Evolutionary conservation across 2,329 filamentous ascomycete genomes (phyloP).

Genomic region (Aspergillus caelatus): DNA sequence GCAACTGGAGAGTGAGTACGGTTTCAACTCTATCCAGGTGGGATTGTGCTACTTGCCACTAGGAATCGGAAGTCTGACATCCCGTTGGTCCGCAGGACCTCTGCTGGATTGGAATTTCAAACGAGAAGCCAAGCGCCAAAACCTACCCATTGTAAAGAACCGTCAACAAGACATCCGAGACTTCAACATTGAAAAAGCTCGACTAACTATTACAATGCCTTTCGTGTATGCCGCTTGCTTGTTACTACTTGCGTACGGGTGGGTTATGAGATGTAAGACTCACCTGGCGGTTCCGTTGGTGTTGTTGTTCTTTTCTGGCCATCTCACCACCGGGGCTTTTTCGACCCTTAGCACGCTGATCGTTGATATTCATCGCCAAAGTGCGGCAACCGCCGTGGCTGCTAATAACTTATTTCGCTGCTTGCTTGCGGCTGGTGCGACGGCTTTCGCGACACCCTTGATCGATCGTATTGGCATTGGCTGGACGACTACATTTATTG

Average conservation of each 20-base stretch:
- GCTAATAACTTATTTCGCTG: slow-evolving; percentile 28
- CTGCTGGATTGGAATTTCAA: slow-evolving; percentile 73
- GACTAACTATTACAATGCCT: slow-evolving; percentile 37
- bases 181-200: slow-evolving; percentile 54
- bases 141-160: slow-evolving; percentile 43
- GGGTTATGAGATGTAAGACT: slow-evolving; percentile 38
- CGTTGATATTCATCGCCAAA: slow-evolving; percentile 39
- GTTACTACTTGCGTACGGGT: slow-evolving; percentile 40
- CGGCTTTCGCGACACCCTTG: slow-evolving; percentile 23
- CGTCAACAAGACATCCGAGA: slow-evolving; percentile 56
- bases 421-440: slow-evolving; percentile 27
- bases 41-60: slow-evolving; percentile 28
- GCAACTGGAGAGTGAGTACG: slow-evolving; percentile 35
- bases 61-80: slow-evolving; percentile 29
- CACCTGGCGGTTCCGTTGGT: slow-evolving; percentile 37
- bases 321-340: slow-evolving; percentile 38
- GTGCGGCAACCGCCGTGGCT: slow-evolving; percentile 25
- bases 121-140: slow-evolving; percentile 56
- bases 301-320: slow-evolving; percentile 35
- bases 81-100: slow-evolving; percentile 27
- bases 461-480: slow-evolving; percentile 29
- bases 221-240: slow-evolving; percentile 29
- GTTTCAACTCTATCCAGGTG: slow-evolving; percentile 27
- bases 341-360: slow-evolving; percentile 49
- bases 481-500: slow-evolving; percentile 28